Evolutionary conservation across 768 basidiomycete species (phyloP).

Genomic region (Hericium alpestre): DNA sequence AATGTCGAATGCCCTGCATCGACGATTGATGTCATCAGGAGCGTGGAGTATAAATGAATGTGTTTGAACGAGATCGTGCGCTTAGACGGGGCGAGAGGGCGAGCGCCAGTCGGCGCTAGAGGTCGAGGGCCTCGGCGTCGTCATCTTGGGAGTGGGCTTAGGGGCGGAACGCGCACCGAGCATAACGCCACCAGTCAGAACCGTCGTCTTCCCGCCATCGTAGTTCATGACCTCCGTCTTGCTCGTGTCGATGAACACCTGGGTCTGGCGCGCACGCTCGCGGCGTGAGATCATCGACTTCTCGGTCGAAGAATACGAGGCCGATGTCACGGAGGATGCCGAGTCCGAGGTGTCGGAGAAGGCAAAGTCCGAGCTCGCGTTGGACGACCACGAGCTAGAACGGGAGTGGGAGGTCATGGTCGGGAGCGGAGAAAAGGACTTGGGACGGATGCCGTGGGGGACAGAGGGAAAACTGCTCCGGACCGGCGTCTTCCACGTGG

Average conservation of each 20-base stretch:
- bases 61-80: neutral
- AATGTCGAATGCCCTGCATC: constrained; percentile 2
- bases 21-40: constrained; percentile 1
- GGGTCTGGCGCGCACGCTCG: constrained; percentile 56
- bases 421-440: constrained; percentile 51
- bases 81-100: constrained; percentile 44
- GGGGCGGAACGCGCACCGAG: constrained; percentile 39
- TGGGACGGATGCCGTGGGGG: constrained; percentile 22
- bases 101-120: constrained; percentile 30
- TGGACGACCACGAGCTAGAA: constrained; percentile 53
- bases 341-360: constrained; percentile 42
- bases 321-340: constrained; percentile 27
- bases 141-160: constrained; percentile 16
- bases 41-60: neutral
- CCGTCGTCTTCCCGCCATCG: constrained; percentile 81
- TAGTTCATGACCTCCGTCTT: constrained; percentile 78
- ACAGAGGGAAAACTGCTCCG: constrained; percentile 45
- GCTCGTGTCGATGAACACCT: constrained; percentile 62
- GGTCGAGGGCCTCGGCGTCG: neutral
- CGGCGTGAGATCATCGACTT: constrained; percentile 48
- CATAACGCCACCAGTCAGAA: constrained; percentile 83
- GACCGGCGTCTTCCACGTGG: constrained; percentile 61
- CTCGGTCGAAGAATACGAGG: constrained; percentile 29
- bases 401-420: constrained; percentile 41
- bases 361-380: constrained; percentile 65